Percentiles rank a stretch among this genome's conserved stretches.
These are phyloP conservation scores for Mycena maculata DNA, from an alignment of 768 basidiomycete species.

Conservation along the genomic window DNA sequence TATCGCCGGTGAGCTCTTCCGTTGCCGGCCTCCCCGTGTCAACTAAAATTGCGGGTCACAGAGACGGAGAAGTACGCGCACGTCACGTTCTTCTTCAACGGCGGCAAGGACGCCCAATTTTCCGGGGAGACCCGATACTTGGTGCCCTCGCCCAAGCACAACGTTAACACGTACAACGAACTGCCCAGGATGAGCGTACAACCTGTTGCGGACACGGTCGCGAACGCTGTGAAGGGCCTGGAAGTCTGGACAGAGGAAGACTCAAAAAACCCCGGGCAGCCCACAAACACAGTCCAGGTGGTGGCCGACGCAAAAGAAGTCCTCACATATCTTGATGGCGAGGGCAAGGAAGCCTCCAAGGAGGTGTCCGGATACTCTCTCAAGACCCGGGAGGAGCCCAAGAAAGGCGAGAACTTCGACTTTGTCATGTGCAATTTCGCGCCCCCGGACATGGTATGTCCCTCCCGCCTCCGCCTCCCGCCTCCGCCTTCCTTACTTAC, in stretches of 20 bases:
- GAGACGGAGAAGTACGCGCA: conserved; percentile 99
- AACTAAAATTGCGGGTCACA: no score
- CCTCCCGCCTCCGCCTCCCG: neutral
- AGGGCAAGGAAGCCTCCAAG: no score
- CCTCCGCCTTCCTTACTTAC: neutral
- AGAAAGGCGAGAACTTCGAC: conserved; percentile 74
- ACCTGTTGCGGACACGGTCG: conserved; percentile 92
- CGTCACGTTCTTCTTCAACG: conserved; percentile 99
- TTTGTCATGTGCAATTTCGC: conserved; percentile 99
- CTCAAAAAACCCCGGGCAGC: no score
- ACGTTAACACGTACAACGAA: conserved; percentile 85
- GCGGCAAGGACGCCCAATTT: conserved; percentile 94
- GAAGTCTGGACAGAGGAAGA: no score
- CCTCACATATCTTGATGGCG: no score
- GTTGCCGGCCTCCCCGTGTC: neutral
- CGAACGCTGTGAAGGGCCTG: conserved; percentile 81
- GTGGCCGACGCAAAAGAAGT: no score
- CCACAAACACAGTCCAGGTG: no score
- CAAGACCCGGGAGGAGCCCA: no score
- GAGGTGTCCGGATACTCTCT: no score
- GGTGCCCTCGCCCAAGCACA: conserved; percentile 92
- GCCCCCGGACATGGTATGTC: conserved; percentile 90
- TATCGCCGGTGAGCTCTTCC: conserved; percentile 70
- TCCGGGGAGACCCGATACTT: conserved; percentile 83
- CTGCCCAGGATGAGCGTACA: conserved; percentile 92